Evolutionary conservation across 306 rosid genomes (phyloP), one percentile per base, ranked within the genome.

Genomic region (Pachyrhizus erosus): DNA sequence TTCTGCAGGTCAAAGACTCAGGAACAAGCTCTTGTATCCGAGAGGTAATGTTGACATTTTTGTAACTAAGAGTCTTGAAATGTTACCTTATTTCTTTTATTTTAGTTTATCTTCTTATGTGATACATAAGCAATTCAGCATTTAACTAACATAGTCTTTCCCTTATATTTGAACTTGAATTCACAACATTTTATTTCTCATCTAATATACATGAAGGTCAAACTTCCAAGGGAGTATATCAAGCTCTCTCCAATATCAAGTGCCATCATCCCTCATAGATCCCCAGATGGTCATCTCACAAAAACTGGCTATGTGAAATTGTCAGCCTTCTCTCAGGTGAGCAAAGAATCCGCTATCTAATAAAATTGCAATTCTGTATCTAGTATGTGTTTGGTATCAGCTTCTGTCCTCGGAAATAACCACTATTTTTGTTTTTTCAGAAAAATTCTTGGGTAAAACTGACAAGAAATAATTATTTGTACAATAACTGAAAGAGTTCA

Each of bases 301-400:
- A 96, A 96, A 87, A 93, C 94, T 33, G 99, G 99, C 73, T 96
- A 93, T 58, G 96, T 96, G 39, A 96, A 88, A 87, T 87, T 96
- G 84, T 75, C 89, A 17, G 90, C 97, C 37, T 93, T 96, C 89
- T 93, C 98, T 84, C 97, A 96, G 96, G 99, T 93, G 64, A 68
- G 82, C 77, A 11, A n/a, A 55, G 9, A 52, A 5, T 75, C 48
- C 34, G 1, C 69, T 23, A 42, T 31, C 20, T 42, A 72, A 69
- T 40, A 39, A 66, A 12, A 24, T 18, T 37, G 43, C 29, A 27
- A 7, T 42, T 77, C 11, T 54, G 27, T 13, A 17, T 17, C 2
- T 61, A 60, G 64, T 40, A 37, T 40, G 52, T 68, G 33, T 68
- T 68, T 20, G 51, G 24, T 2, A 40, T 39, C 51, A 67, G 3